Percentiles rank a stretch among this genome's conserved stretches.
Evolutionary conservation across 176 grass and related monocot genomes (phyloP).

Genomic region (Carex parvula): DNA sequence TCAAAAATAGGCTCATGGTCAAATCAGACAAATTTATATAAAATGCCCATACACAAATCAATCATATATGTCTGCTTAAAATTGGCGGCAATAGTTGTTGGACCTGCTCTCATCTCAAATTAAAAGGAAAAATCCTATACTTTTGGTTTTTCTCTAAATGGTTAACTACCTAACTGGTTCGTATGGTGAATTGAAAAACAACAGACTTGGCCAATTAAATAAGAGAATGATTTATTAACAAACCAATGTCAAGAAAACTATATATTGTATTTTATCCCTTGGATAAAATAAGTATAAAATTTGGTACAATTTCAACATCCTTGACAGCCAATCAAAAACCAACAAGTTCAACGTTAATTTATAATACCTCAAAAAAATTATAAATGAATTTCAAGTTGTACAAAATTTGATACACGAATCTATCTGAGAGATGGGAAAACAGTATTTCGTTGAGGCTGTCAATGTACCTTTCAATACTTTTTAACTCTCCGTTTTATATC

Average conservation of each 20-base stretch:
- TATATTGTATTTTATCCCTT: not conserved
- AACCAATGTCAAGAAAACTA: not conserved
- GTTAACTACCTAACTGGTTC: not conserved
- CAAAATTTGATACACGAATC: not conserved
- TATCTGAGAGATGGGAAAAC: not conserved
- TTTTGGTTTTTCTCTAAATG: not conserved
- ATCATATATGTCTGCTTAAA: not conserved
- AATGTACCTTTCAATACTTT: not conserved
- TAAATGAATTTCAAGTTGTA: not conserved
- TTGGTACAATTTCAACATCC: not conserved
- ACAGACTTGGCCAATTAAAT: not conserved
- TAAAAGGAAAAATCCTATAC: not conserved
- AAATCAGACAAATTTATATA: not conserved
- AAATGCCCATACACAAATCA: not conserved
- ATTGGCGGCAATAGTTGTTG: not conserved
- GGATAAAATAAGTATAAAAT: not conserved
- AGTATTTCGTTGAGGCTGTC: not conserved
- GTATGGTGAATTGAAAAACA: not conserved
- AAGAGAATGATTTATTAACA: not conserved
- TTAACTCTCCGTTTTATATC: not conserved
- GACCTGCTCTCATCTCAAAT: not conserved
- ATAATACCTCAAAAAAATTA: not conserved
- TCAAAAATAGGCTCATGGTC: not conserved
- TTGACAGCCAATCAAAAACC: not conserved
- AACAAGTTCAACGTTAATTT: not conserved